phyloP scores from a whole-genome alignment of 495 filamentous ascomycete species.

The Ascobolus immersus region DNA sequence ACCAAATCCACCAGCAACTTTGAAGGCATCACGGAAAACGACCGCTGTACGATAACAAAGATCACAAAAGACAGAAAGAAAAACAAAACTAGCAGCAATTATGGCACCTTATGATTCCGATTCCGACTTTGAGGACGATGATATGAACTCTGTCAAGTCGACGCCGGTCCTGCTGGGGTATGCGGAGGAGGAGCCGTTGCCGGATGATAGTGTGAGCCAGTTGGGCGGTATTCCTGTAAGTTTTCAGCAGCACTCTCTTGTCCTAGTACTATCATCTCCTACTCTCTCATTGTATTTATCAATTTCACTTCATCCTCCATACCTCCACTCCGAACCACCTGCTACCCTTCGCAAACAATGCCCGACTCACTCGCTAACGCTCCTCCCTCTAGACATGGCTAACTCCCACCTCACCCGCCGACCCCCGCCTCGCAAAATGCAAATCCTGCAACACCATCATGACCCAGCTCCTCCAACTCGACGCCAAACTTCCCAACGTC shows the following conservation, averaged over 20 bases:
- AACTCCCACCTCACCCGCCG: slow-evolving; percentile 38
- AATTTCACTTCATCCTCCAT: neutral
- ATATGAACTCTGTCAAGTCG: slow-evolving; percentile 38
- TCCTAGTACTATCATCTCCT: slow-evolving; percentile 2
- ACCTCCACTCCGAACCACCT: neutral
- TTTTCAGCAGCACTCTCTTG: slow-evolving; percentile 5
- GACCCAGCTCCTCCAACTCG: slow-evolving; percentile 65
- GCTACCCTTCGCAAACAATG: neutral
- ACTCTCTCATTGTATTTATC: neutral
- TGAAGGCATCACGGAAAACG: no score
- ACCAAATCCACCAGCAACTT: no score
- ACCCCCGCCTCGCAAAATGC: slow-evolving; percentile 58
- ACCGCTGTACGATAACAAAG: no score
- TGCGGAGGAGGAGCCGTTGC: slow-evolving; percentile 44
- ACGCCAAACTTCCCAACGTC: slow-evolving; percentile 65
- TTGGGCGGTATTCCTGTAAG: slow-evolving; percentile 70
- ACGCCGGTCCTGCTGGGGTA: slow-evolving; percentile 84
- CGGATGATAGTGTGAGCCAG: slow-evolving; percentile 67
- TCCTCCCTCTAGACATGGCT: slow-evolving; percentile 44
- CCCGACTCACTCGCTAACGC: slow-evolving; percentile 1
- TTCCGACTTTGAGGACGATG: slow-evolving; percentile 43
- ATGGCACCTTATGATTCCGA: slow-evolving; percentile 80
- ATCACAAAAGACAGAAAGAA: no score
- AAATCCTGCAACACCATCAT: slow-evolving; percentile 68
- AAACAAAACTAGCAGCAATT: no score